phyloP scores from a whole-genome alignment of 179 eudicot species.

The Silene coronaria region DNA sequence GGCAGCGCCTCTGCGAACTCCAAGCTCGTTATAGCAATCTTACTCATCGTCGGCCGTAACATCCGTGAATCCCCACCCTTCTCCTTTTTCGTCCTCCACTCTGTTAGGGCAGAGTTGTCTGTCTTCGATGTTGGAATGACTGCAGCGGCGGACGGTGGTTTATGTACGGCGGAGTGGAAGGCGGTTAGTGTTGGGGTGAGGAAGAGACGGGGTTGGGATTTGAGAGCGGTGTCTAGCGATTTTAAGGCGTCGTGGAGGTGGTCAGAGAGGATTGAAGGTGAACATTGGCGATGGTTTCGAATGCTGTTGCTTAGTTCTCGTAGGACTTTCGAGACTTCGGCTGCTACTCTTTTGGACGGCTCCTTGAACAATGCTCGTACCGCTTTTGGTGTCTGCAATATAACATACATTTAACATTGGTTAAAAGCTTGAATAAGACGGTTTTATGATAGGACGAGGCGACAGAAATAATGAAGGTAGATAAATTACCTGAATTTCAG shows the following conservation, averaged over 20 bases:
- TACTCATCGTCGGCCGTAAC: slow-evolving; percentile 64
- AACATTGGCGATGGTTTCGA: slow-evolving; percentile 39
- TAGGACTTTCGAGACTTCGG: slow-evolving; percentile 41
- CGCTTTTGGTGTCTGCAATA: slow-evolving; percentile 39
- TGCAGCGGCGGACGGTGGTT: neutral
- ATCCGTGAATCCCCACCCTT: slow-evolving; percentile 17
- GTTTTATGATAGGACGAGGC: neutral
- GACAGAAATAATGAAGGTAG: neutral
- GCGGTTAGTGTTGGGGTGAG: slow-evolving; percentile 30
- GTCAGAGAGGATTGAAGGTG: slow-evolving; percentile 46
- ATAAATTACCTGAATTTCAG: slow-evolving; percentile 41
- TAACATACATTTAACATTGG: no score
- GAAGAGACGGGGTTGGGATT: slow-evolving; percentile 50
- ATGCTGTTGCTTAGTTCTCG: slow-evolving; percentile 39
- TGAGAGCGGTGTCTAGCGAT: slow-evolving; percentile 46
- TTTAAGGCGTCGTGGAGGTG: slow-evolving; percentile 43
- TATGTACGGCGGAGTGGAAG: slow-evolving; percentile 1
- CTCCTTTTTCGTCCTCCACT: slow-evolving; percentile 29
- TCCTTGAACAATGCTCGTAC: slow-evolving; percentile 43
- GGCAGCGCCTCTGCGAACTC: slow-evolving; percentile 98
- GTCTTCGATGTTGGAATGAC: slow-evolving; percentile 51
- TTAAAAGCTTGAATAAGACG: neutral
- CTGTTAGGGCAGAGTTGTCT: slow-evolving; percentile 36
- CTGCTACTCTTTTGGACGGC: slow-evolving; percentile 36
- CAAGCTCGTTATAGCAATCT: slow-evolving; percentile 61